Percentiles rank a stretch among this genome's conserved stretches.
phyloP scores from a whole-genome alignment of 1,139 yeast genomes.

The Debaryomyces nepalensis region DNA sequence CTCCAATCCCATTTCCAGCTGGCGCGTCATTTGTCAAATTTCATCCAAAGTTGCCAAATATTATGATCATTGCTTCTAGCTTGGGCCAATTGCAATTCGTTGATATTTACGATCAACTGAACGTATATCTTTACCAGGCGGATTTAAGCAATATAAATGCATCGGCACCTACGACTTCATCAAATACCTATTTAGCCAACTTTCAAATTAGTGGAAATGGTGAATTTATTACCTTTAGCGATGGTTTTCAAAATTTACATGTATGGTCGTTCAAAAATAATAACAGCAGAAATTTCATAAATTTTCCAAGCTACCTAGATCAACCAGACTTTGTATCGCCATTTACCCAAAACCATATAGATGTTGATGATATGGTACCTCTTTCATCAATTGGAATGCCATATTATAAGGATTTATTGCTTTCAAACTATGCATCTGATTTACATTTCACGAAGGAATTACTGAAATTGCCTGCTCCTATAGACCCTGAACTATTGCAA shows the following conservation, averaged over 20 bases:
- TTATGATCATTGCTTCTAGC: constrained; percentile 72
- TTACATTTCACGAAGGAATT: constrained; percentile 59
- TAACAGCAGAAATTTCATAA: constrained; percentile 44
- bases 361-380: constrained; percentile 54
- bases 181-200: constrained; percentile 47
- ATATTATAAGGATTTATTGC: constrained; percentile 73
- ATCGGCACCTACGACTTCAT: constrained; percentile 15
- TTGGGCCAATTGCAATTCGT: constrained; percentile 85
- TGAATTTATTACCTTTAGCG: constrained; percentile 73
- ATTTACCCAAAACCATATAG: constrained; percentile 26
- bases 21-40: constrained; percentile 86
- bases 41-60: constrained; percentile 86
- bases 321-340: constrained; percentile 48
- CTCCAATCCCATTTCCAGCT: constrained; percentile 87
- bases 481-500: constrained; percentile 44
- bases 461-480: constrained; percentile 51
- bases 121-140: constrained; percentile 63
- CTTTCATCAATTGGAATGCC: constrained; percentile 84
- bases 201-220: constrained; percentile 80
- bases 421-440: constrained; percentile 80
- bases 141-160: constrained; percentile 43
- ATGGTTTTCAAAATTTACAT: constrained; percentile 65
- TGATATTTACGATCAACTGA: constrained; percentile 79
- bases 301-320: constrained; percentile 54
- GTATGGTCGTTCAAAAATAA: constrained; percentile 68